Percentiles rank a stretch among this genome's conserved stretches.
Evolutionary conservation across 176 grass and related monocot genomes (phyloP).

Genomic region (Ampelocalamus luodianensis): DNA sequence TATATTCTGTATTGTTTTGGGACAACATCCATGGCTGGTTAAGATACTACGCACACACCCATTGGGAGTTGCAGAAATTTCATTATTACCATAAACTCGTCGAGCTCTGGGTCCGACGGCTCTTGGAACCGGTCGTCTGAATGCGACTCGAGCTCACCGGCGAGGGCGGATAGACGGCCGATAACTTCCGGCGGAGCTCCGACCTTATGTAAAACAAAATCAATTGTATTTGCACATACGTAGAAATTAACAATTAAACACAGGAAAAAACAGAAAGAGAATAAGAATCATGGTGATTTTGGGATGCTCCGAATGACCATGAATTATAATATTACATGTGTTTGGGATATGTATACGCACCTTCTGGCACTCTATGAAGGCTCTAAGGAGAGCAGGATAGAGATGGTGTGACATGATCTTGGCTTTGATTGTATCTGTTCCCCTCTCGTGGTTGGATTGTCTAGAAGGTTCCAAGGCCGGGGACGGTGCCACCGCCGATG

Average conservation of each 20-base stretch:
- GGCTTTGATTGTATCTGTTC: slow-evolving; percentile 59
- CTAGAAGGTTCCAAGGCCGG: slow-evolving; percentile 31
- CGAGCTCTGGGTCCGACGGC: slow-evolving; percentile 74
- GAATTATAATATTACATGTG: slow-evolving; percentile 28
- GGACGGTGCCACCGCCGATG: background rate
- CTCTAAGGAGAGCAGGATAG: slow-evolving; percentile 72
- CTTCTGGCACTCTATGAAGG: slow-evolving; percentile 89
- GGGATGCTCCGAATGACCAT: background rate
- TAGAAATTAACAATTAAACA: background rate
- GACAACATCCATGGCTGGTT: background rate
- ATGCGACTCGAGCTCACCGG: slow-evolving; percentile 57
- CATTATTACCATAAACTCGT: slow-evolving; percentile 79
- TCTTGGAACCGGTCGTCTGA: slow-evolving; percentile 20
- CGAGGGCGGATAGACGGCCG: slow-evolving; percentile 54
- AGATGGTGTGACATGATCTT: slow-evolving; percentile 83
- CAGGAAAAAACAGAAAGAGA: background rate
- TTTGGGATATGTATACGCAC: background rate
- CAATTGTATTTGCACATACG: slow-evolving; percentile 26
- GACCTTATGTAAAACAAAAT: slow-evolving; percentile 49
- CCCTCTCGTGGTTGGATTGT: slow-evolving; percentile 28
- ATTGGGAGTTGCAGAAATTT: background rate
- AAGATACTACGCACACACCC: background rate
- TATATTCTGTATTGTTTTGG: background rate
- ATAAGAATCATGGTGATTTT: background rate
- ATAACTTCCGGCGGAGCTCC: slow-evolving; percentile 74